Evolutionary conservation across 2,329 filamentous ascomycete genomes (phyloP).

Genomic region (Arthroderma sp.): DNA sequence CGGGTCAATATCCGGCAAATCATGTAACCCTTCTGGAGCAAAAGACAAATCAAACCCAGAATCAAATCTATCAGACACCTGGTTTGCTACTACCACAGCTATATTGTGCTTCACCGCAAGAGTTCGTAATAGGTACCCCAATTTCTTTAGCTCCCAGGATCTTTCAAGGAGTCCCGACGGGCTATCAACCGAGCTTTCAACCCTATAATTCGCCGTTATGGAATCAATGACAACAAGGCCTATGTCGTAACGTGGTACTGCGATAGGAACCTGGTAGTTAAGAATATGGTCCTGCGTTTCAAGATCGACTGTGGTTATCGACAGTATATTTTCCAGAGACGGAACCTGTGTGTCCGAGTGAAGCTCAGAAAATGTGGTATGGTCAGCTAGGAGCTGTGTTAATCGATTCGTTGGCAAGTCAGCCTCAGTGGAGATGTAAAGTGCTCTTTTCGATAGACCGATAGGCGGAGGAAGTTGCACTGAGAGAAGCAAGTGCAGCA

Average conservation of each 20-base stretch:
- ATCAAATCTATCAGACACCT: slow-evolving; percentile 79
- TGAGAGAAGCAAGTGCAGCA: slow-evolving; percentile 70
- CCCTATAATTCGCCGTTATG: slow-evolving; percentile 88
- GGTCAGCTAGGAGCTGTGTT: slow-evolving; percentile 57
- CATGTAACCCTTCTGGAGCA: slow-evolving; percentile 4
- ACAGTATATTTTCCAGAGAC: slow-evolving; percentile 63
- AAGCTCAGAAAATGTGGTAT: slow-evolving; percentile 46
- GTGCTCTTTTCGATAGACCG: slow-evolving; percentile 57
- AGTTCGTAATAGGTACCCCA: slow-evolving; percentile 60
- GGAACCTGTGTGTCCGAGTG: slow-evolving; percentile 34
- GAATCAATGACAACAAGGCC: slow-evolving; percentile 81
- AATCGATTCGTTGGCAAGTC: slow-evolving; percentile 71
- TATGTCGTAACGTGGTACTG: slow-evolving; percentile 60
- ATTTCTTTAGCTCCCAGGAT: slow-evolving; percentile 59
- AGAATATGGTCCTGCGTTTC: slow-evolving; percentile 94
- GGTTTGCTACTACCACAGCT: slow-evolving; percentile 84
- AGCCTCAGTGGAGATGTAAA: slow-evolving; percentile 92
- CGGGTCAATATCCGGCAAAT: neutral
- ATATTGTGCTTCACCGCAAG: slow-evolving; percentile 62
- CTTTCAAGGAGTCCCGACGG: slow-evolving; percentile 54
- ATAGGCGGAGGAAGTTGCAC: slow-evolving; percentile 65
- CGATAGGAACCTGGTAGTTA: slow-evolving; percentile 79
- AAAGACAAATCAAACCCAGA: slow-evolving; percentile 11
- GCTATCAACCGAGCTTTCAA: slow-evolving; percentile 47
- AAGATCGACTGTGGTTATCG: slow-evolving; percentile 73